These are phyloP conservation scores for Bipolaris gigantea DNA, from an alignment of 2,329 filamentous ascomycete species.

Conservation along the genomic window DNA sequence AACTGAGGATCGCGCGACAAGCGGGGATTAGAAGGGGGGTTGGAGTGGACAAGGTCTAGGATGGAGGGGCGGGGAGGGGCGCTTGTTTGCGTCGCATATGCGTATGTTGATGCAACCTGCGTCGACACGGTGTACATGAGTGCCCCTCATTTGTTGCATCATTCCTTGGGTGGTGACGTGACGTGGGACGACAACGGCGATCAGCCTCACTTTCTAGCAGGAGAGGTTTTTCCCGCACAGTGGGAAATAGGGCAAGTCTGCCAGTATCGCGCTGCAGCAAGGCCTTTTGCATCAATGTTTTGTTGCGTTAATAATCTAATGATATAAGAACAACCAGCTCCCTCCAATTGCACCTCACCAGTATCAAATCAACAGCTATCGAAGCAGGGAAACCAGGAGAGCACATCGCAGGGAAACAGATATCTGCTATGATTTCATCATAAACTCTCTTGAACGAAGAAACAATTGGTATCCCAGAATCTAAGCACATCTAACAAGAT, in stretches of 20 bases:
- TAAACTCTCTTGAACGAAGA: constrained; percentile 8
- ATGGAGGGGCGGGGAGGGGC: neutral
- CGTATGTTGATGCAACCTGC: neutral
- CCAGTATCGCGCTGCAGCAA: neutral
- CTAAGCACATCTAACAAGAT: constrained; percentile 18
- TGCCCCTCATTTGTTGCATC: constrained; percentile 2
- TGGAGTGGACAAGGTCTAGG: neutral
- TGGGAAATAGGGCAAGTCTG: neutral
- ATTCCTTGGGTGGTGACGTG: neutral
- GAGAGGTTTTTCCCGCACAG: neutral
- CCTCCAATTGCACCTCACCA: neutral
- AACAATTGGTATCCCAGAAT: constrained; percentile 23
- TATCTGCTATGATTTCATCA: constrained; percentile 10
- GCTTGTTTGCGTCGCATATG: neutral
- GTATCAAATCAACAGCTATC: neutral
- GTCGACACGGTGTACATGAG: neutral
- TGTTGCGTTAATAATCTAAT: neutral
- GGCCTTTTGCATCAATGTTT: neutral
- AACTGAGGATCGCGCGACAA: neutral
- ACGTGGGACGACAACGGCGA: neutral
- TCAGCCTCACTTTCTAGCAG: neutral
- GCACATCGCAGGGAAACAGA: constrained; percentile 7
- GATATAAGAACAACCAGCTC: neutral
- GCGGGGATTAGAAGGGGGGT: no score
- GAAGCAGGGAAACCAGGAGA: neutral